Base-by-base conservation (phyloP, 306 rosid genomes). In the Cucurbita maxima region DNA sequence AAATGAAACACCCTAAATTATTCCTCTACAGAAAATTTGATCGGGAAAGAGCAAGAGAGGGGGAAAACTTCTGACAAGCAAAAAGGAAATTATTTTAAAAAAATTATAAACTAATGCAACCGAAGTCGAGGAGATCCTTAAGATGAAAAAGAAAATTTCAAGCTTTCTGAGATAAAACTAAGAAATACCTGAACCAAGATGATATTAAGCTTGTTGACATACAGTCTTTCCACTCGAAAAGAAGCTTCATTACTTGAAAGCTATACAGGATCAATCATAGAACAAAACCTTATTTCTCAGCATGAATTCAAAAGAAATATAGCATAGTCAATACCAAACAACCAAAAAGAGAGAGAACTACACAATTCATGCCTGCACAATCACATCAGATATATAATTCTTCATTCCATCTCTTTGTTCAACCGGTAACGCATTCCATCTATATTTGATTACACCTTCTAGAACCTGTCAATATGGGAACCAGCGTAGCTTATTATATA, bases 371-470 rank as follows among this genome's bases (percentile, higher is more conserved):
- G 91, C 99, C 97, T 95, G 97, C 51, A 95, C 96, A 71, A 95
- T 95, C 53, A 95, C 87, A 66, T 95, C 99, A 73, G 99, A 95
- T 16, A 95, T 91, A 78, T 91, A 95, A 84, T 95, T 95, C 78
- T 95, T 95, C 99, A 95, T 95, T 79, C 99, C 99, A 73, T 95
- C 99, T 52, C 99, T 86, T 82, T 95, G 97, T 78, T 95, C 97
- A 67, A 83, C 97, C 10, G 99, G 99, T 73, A 95, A 82, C 18
- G 97, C 97, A 89, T 95, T 95, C 99, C 99, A 95, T 76, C 96
- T 86, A 75, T 95, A 95, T 76, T 95, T 95, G 70, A 95, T 95
- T 57, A 95, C 99, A 54, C 99, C 99, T 88, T 91, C 99, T 57
- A 95, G 83, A 69, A 95, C 99, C 99, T 95, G 87, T 43, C 76